Percentiles rank a stretch among this genome's conserved stretches.
phyloP scores from a whole-genome alignment of 495 filamentous ascomycete species.

The Talaromyces liani region DNA sequence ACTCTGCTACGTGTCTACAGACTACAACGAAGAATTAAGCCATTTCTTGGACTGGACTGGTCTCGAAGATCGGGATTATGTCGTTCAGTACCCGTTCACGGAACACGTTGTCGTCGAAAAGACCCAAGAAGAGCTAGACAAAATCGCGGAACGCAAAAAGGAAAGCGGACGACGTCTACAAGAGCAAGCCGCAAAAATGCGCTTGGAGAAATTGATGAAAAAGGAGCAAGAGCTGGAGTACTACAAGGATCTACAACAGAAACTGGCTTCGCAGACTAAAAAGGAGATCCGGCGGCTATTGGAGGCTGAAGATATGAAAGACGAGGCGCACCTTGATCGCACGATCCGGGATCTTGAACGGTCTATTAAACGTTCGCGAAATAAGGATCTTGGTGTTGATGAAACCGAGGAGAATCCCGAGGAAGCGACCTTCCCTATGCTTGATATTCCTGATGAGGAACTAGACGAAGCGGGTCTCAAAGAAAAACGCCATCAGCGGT shows the following conservation, averaged over 20 bases:
- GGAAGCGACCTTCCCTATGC: conserved; percentile 73
- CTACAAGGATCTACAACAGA: conserved; percentile 71
- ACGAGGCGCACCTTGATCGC: conserved; percentile 74
- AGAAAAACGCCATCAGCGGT: conserved; percentile 81
- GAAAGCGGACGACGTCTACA: conserved; percentile 87
- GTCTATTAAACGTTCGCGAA: conserved; percentile 76
- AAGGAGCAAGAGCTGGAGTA: conserved; percentile 96
- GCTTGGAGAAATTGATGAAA: conserved; percentile 84
- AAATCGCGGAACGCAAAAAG: conserved; percentile 83
- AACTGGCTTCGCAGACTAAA: conserved; percentile 64
- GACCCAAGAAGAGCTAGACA: conserved; percentile 81
- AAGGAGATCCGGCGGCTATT: conserved; percentile 81
- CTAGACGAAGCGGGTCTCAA: conserved; percentile 86
- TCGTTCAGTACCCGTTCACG: conserved; percentile 88
- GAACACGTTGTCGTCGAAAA: conserved; percentile 86
- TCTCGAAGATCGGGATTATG: conserved; percentile 76
- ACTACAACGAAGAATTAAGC: conserved; percentile 70
- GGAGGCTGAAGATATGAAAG: conserved; percentile 85
- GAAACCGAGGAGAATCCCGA: conserved; percentile 69
- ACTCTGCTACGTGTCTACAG: conserved; percentile 81
- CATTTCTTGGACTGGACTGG: conserved; percentile 79
- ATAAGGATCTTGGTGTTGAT: conserved; percentile 83
- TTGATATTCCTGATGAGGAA: conserved; percentile 86
- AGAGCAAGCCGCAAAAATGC: conserved; percentile 95
- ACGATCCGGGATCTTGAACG: conserved; percentile 82